Evolutionary conservation across 257 asterid species (phyloP).

Genomic region (Jacaranda copaia): DNA sequence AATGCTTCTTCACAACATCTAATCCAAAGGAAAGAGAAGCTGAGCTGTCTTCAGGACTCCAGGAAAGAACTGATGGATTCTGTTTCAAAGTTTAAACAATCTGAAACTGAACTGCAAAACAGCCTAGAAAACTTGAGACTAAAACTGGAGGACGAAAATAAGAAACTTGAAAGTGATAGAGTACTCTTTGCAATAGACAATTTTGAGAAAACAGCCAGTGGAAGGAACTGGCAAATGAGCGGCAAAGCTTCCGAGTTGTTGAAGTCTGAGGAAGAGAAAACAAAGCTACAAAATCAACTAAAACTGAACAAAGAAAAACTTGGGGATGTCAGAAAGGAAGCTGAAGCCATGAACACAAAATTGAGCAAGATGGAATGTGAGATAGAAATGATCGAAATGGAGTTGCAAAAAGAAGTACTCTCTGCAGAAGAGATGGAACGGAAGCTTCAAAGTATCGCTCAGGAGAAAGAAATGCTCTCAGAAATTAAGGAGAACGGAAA

Average conservation of each 20-base stretch:
- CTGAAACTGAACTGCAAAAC: conserved; percentile 58
- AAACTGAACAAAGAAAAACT: conserved; percentile 64
- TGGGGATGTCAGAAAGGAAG: conserved; percentile 53
- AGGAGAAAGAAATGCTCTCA: conserved; percentile 66
- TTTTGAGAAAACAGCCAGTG: conserved; percentile 51
- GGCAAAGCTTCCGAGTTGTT: conserved; percentile 84
- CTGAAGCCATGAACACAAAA: conserved; percentile 54
- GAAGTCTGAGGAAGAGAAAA: conserved; percentile 77
- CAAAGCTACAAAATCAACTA: conserved; percentile 66
- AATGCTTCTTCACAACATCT: conserved; percentile 51
- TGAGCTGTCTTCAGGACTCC: conserved; percentile 52
- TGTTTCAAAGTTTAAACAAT: conserved; percentile 51
- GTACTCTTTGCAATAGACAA: conserved; percentile 89
- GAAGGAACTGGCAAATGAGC: conserved; percentile 60
- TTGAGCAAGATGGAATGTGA: conserved; percentile 51
- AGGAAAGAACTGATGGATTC: conserved; percentile 55
- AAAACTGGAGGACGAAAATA: conserved; percentile 72
- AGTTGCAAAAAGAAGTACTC: conserved; percentile 48
- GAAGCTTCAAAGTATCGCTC: conserved; percentile 53
- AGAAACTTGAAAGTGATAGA: conserved; percentile 74
- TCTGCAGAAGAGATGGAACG: conserved; percentile 53
- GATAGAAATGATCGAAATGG: conserved; percentile 50
- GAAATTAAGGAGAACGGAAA: conserved; percentile 62
- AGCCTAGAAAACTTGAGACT: conserved; percentile 50
- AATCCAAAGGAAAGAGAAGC: conserved; percentile 54